A percentile compares a stretch with the other conserved stretches of the same genome.
Conservation (phyloP, 805 yeast genomes). For the Ogataea thermomethanolica region DNA sequence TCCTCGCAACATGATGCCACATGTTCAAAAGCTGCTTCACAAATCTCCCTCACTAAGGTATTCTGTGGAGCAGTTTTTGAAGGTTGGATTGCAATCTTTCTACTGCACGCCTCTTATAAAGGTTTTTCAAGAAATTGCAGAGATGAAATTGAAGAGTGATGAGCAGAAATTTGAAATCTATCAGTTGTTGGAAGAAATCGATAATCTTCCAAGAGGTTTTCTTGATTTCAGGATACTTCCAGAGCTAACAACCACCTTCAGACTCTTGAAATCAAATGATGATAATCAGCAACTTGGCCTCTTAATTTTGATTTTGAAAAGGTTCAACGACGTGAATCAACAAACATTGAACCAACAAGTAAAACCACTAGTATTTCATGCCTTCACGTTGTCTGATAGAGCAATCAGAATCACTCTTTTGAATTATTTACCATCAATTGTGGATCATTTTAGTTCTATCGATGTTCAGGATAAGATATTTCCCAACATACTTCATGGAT, state of each 20-base stretch:
- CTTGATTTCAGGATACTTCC: constrained; percentile 67
- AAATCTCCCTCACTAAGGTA: constrained; percentile 37
- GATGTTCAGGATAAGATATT: constrained; percentile 71
- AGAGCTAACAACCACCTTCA: constrained; percentile 51
- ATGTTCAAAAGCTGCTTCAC: constrained; percentile 40
- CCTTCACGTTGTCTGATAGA: constrained; percentile 69
- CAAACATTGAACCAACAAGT: constrained; percentile 39
- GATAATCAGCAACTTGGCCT: constrained; percentile 29
- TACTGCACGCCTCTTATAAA: constrained; percentile 47
- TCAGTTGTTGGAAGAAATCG: constrained; percentile 35
- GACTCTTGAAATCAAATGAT: constrained; percentile 20
- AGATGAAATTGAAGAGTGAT: constrained; percentile 49
- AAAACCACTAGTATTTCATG: constrained; percentile 60
- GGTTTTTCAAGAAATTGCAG: constrained; percentile 51
- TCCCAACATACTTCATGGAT: constrained; percentile 69
- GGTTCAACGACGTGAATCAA: constrained; percentile 27
- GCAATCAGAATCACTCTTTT: constrained; percentile 72
- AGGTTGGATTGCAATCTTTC: constrained; percentile 29
- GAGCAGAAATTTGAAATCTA: constrained; percentile 50
- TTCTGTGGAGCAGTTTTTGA: constrained; percentile 36
- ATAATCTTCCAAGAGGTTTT: constrained; percentile 46
- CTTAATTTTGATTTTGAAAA: constrained; percentile 40
- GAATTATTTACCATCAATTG: constrained; percentile 54
- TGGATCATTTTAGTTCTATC: constrained; percentile 47
- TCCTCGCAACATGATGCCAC: constrained; percentile 37